phyloP scores from a whole-genome alignment of 2,329 filamentous ascomycete genomes.

The Cordyceps pruinosa region DNA sequence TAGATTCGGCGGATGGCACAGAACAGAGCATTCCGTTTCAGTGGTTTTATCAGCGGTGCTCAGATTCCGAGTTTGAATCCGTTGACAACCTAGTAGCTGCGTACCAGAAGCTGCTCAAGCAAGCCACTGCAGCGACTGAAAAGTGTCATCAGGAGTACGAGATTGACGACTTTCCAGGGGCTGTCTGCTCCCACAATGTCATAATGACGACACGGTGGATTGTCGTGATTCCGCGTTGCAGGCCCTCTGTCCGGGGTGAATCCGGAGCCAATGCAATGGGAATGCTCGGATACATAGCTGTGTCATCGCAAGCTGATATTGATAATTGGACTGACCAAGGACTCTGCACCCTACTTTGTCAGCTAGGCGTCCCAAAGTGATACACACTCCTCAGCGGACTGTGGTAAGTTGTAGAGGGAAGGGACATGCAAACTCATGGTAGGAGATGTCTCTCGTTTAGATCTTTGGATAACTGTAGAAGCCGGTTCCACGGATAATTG shows the following conservation, averaged over 20 bases:
- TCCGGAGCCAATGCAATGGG: conserved; percentile 38
- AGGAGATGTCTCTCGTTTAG: no score
- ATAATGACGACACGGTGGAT: conserved; percentile 37
- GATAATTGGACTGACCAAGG: conserved; percentile 9
- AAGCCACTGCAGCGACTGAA: background rate
- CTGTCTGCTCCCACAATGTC: conserved; percentile 37
- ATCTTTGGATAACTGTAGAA: background rate
- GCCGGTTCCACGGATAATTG: no score
- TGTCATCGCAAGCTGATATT: conserved; percentile 6
- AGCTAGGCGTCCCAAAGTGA: conserved; percentile 5
- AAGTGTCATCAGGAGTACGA: background rate
- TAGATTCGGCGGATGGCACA: conserved; percentile 12
- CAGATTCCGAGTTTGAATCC: background rate
- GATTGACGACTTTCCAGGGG: conserved; percentile 4
- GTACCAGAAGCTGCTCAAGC: conserved; percentile 22
- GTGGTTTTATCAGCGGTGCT: conserved; percentile 24
- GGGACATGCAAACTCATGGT: no score
- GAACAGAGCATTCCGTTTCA: conserved; percentile 27
- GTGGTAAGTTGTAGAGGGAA: no score
- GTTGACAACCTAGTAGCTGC: conserved; percentile 15
- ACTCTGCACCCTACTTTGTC: background rate
- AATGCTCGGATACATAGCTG: conserved; percentile 34
- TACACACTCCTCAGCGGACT: background rate
- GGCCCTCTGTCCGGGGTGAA: conserved; percentile 24
- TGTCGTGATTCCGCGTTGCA: conserved; percentile 39